These are phyloP conservation scores for Pythium plurisporium DNA, from an alignment of 352 stramenopile genomes.

Conservation along the genomic window DNA sequence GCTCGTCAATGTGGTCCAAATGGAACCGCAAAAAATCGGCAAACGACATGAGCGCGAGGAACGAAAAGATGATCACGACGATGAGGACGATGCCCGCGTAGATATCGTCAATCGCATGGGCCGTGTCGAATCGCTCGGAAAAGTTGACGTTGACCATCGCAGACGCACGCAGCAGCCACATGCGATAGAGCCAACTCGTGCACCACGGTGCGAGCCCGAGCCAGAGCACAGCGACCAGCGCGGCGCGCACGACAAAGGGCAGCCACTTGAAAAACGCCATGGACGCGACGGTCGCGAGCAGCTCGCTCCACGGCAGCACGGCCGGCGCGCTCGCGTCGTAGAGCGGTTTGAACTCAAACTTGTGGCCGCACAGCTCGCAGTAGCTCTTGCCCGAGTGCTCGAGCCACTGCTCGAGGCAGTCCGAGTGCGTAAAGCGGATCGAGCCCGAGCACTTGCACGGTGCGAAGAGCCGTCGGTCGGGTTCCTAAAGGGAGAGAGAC, in stretches of 20 bases:
- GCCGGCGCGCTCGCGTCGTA: conserved; percentile 87
- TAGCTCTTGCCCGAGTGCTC: conserved; percentile 88
- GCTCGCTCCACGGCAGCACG: conserved; percentile 83
- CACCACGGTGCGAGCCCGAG: conserved; percentile 84
- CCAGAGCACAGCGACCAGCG: conserved; percentile 84
- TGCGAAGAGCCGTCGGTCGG: conserved; percentile 65
- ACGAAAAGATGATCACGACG: conserved; percentile 91
- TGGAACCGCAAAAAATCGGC: conserved; percentile 91
- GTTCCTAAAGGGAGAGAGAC: conserved; percentile 38
- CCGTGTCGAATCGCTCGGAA: conserved; percentile 61
- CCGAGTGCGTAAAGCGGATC: conserved; percentile 92
- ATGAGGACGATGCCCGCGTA: conserved; percentile 89
- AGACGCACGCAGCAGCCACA: conserved; percentile 88
- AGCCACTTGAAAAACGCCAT: conserved; percentile 86
- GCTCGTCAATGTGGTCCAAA: conserved; percentile 81
- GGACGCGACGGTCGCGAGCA: conserved; percentile 78
- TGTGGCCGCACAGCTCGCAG: conserved; percentile 92
- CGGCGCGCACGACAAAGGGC: conserved; percentile 69
- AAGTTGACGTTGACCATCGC: conserved; percentile 86
- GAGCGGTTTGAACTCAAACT: conserved; percentile 91
- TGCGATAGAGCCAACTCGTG: conserved; percentile 93
- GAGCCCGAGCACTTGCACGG: conserved; percentile 94
- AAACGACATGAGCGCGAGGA: conserved; percentile 94
- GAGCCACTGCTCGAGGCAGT: conserved; percentile 94
- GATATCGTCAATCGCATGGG: conserved; percentile 78